Base-by-base conservation (phyloP, 345 rosid species). In the Microthlaspi erraticum region DNA sequence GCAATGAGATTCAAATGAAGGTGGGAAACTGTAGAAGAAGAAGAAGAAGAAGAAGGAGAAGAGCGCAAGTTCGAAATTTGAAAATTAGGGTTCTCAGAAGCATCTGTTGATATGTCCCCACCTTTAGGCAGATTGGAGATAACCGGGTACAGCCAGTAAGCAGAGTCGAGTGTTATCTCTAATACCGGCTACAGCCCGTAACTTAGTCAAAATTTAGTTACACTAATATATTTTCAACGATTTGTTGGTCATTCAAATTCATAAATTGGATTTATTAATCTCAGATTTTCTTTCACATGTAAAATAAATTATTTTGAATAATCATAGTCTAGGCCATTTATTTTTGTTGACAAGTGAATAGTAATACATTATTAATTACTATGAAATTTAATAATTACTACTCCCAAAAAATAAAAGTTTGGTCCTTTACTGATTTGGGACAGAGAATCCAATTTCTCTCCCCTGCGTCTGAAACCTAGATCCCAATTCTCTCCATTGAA, bases 21-120 rank as follows among this genome's bases (percentile, higher is more conserved):
- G 75, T 59, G 73, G 36, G 72, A 48, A 73, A 65, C 4, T 18
- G 60, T 17, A 54, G 68, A 51, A 34, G 68, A 52, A 20, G 64
- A n/a, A 53, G 64, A n/a, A 53, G 38, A 39, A 41, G 38, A 36
- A 50, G 55, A 16, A 55, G 72, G 29, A 36, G 73, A 72, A 45
- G 79, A 54, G 54, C 65, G 54, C 73, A 75, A 83, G 31, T 78
- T 84, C 61, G 43, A 82, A 85, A 49, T 87, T 87, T 80, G 83
- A 87, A 89, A 84, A 70, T 72, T 56, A 70, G 78, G 82, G 70
- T 45, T 73, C 11, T 62, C 36, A 32, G 29, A 46, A 19, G 56
- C 39, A 16, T 36, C 66, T 45, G 26, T 3, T 26, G 29, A 2
- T 17, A n/a, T 57, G 34, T 26, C 7, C 9, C 9, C 29, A 26